Evolutionary conservation across 1,284 basidiomycete genomes (phyloP), one percentile per base, ranked within the genome.

Genomic region (Tilletia indica): DNA sequence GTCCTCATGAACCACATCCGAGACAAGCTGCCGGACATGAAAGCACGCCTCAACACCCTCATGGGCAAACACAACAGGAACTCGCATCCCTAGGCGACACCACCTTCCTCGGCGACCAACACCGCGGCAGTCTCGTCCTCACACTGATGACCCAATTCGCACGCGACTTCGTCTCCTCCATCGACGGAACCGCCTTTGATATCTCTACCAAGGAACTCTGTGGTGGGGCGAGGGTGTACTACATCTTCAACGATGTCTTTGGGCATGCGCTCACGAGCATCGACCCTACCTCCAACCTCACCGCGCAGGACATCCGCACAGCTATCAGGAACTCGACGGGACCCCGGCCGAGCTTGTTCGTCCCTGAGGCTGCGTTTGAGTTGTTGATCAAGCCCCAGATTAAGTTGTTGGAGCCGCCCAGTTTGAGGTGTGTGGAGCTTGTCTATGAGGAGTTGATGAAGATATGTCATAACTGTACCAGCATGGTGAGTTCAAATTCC

Each of bases 21-120:
- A 71, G 97, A 99, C 83, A 98, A 99, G 86, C 88, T 99, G 51
- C 97, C 97, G 0, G 97, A 99, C 85, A 99, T 99, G 97, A 99
- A 99, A 86, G 97, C 97, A 14, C 89, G 95, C 21, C 87, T 99
- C 76, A 99, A 99, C 85, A 99, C 97, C 6, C 87, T 99, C 16
- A 99, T 99, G 93, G 94, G 95, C 97, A 99, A 86, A 94, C 97
- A 4, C 95, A 98, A 85, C 97, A 99, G 85, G 97, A 99, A 85
- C 89, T 99, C 64, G 93, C 93, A 85, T 91, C 94, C 4, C 98
- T 97, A 82, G 97, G 97, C 38, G 97, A 98, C 84, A 89, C 93
- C 25, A 93, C 94, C 1, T 90, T 95, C 83, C 92, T 93, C 77
- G 96, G 94, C 21, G 95, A 97, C 86, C 90, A 90, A 81, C 94